Conservation (phyloP, 2,329 filamentous ascomycete genomes). For the Exophiala lecanii-corni region DNA sequence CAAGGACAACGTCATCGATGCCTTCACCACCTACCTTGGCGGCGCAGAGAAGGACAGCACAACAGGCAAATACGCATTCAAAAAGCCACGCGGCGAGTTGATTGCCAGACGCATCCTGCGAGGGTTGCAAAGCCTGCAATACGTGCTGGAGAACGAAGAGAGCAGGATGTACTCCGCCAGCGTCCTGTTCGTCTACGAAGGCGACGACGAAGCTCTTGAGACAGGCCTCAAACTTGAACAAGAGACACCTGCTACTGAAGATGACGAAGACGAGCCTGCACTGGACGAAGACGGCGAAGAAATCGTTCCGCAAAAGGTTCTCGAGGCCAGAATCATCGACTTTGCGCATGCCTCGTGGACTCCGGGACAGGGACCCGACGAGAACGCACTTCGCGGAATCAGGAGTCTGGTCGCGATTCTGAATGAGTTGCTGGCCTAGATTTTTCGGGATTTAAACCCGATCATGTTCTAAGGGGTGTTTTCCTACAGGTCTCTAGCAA, state of each 20-base stretch:
- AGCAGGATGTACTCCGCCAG: slow-evolving; percentile 65
- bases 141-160: slow-evolving; percentile 52
- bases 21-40: slow-evolving; percentile 54
- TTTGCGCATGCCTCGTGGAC: slow-evolving; percentile 90
- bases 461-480: no score
- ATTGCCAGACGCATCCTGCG: slow-evolving; percentile 39
- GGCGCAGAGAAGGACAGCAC: slow-evolving; percentile 21
- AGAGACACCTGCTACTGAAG: slow-evolving; percentile 32
- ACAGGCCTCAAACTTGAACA: slow-evolving; percentile 48
- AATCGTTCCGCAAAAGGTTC: slow-evolving; percentile 59
- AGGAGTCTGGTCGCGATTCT: slow-evolving; percentile 68
- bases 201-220: slow-evolving; percentile 53
- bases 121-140: slow-evolving; percentile 42
- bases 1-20: slow-evolving; percentile 50
- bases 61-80: slow-evolving; percentile 17
- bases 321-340: slow-evolving; percentile 83
- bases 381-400: slow-evolving; percentile 74
- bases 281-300: slow-evolving; percentile 51
- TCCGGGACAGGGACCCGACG: slow-evolving; percentile 75
- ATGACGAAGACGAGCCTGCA: slow-evolving; percentile 33
- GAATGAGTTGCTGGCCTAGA: slow-evolving; percentile 41
- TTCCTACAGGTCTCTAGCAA: no score
- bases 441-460: neutral
- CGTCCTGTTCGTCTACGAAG: slow-evolving; percentile 63
- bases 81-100: slow-evolving; percentile 40